Evolutionary conservation across 2,329 filamentous ascomycete species (phyloP), one percentile per base, ranked within the genome.

Genomic region (Parastagonospora avenae): DNA sequence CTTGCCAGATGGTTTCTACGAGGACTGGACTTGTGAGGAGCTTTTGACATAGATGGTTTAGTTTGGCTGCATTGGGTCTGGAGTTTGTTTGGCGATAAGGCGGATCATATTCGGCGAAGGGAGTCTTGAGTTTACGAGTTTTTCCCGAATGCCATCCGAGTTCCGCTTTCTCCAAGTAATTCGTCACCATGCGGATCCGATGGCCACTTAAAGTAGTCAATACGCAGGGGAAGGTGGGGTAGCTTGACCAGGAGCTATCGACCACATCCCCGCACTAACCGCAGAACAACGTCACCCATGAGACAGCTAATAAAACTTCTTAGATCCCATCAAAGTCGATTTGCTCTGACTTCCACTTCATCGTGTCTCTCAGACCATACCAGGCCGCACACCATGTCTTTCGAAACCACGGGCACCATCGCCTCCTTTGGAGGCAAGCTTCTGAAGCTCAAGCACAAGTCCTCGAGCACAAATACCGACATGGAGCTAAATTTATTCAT

Each of bases 21-120:
- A 99, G 82, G 94, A 99, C 76, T 99, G 94, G 94, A 96, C 92
- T 31, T 97, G 92, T 77, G 94, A 97, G 78, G 94, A 99, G 77
- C 82, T 97, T 59, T 83, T 96, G 51, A 64, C 61, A 41, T 72
- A 57, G 38, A 28, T 36, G 45, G 48, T 52, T 49, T 48, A 45
- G 56, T 40, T 55, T 62, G 57, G 50, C 60, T 71, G 67, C 67
- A 70, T 68, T 66, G 64, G 64, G 55, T 50, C 54, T 62, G 71
- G 71, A 71, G 70, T 72, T 68, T 46, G 55, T 54, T 44, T 57
- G 63, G 57, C 52, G 57, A 53, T 54, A 68, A 63, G 63, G 47
- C 55, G 61, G 61, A 60, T 54, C 55, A 65, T 68, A 48, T 58
- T 67, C 53, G 68, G 71, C 68, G 68, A 67, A 62, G 58, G 66